Conservation (phyloP, 306 rosid species). For the Prunus armeniaca region DNA sequence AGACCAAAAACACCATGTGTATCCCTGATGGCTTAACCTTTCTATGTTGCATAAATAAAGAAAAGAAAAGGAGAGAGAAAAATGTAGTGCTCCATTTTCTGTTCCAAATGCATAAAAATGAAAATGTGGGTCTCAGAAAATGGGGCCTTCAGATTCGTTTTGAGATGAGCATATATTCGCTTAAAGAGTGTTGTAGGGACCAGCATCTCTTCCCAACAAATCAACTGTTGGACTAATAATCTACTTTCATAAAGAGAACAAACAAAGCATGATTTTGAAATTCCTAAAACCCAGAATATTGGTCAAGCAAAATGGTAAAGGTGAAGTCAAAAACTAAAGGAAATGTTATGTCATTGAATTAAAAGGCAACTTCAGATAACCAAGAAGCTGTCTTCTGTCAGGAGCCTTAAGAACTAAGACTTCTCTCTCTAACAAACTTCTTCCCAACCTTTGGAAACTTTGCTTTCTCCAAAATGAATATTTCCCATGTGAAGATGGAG, state of each 20-base stretch:
- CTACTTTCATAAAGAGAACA: background rate
- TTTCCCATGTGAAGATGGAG: background rate
- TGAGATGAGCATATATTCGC: constrained; percentile 46
- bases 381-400: background rate
- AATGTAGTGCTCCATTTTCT: constrained; percentile 23
- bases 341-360: background rate
- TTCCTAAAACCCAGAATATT: constrained; percentile 33
- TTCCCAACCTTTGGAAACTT: background rate
- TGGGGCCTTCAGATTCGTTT: constrained; percentile 27
- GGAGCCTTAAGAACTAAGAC: background rate
- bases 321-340: constrained; percentile 9
- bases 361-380: constrained; percentile 1
- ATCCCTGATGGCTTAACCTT: background rate
- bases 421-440: background rate
- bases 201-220: constrained; percentile 21
- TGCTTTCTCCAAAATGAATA: background rate
- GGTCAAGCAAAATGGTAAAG: background rate
- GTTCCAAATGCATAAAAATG: constrained; percentile 4
- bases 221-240: constrained; percentile 1
- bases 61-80: constrained; percentile 4
- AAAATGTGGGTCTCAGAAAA: constrained; percentile 22
- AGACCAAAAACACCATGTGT: constrained; percentile 1
- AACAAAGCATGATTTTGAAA: background rate
- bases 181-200: constrained; percentile 17
- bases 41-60: background rate